Conservation (phyloP, 2,329 filamentous ascomycete genomes). For the Aspergillus cejpii region DNA sequence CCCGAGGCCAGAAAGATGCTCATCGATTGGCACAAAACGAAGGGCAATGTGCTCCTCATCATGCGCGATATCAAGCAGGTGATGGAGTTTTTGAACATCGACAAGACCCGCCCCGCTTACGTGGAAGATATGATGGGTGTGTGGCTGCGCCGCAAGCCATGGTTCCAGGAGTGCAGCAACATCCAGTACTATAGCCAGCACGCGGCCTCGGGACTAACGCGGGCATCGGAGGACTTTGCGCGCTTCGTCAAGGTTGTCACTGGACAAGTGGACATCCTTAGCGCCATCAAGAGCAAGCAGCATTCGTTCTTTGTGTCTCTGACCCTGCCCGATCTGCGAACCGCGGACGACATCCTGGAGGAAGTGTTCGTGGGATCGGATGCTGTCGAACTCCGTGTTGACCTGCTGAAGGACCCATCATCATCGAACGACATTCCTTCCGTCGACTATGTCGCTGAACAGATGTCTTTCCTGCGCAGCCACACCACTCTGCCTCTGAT, state of each 20-base stretch:
- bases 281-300: slow-evolving; percentile 55
- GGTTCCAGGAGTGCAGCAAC: slow-evolving; percentile 90
- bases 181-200: slow-evolving; percentile 83
- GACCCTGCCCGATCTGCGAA: slow-evolving; percentile 67
- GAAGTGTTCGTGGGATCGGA: slow-evolving; percentile 76
- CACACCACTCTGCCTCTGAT: slow-evolving; percentile 71
- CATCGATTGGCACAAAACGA: slow-evolving; percentile 62
- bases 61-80: slow-evolving; percentile 82
- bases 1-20: slow-evolving; percentile 72
- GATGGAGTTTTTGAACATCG: slow-evolving; percentile 77
- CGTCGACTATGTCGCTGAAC: slow-evolving; percentile 70
- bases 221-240: slow-evolving; percentile 61
- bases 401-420: slow-evolving; percentile 70
- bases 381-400: slow-evolving; percentile 89
- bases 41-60: slow-evolving; percentile 79
- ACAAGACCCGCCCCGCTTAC: slow-evolving; percentile 88
- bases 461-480: slow-evolving; percentile 72
- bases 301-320: slow-evolving; percentile 90
- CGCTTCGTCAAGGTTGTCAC: slow-evolving; percentile 66
- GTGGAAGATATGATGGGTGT: slow-evolving; percentile 87
- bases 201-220: slow-evolving; percentile 46
- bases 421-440: slow-evolving; percentile 52
- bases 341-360: slow-evolving; percentile 59
- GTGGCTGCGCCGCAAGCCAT: slow-evolving; percentile 79
- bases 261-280: slow-evolving; percentile 51